Base-by-base conservation (phyloP, 768 basidiomycete species). In the Leccinum broughii region DNA sequence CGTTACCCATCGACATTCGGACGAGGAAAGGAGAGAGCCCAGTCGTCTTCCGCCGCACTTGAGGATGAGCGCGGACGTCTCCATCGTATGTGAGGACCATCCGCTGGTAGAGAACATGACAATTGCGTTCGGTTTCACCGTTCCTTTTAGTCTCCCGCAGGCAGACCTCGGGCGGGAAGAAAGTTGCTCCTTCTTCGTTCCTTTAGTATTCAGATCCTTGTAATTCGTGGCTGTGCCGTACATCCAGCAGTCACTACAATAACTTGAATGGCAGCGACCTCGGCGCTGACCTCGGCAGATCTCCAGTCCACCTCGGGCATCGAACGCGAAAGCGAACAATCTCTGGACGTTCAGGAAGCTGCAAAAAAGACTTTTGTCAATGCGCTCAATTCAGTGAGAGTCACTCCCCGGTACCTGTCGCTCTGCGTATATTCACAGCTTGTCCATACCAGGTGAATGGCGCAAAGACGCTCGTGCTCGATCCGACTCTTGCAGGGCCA, bases 391-490 rank as follows among this genome's bases (percentile, higher is more conserved):
- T 88, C 92, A 44, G 92, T 89, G 66, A 62, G 76, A 22, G 14
- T 30, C 51, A 3, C 28, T 46, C 17, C 15, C n/a, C 10, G 20
- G 3, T 41, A n/a, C 34, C 13, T 13, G 34, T 35, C 34, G 9
- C 5, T 17, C 24, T n/a, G 46, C 20, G 30, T 39, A 5, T 13
- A 17, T 63, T 68, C 54, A 70, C 52, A 28, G 32, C 6, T 17
- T 41, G 30, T 9, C 2, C 30, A 30, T 30, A 2, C 51, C 63
- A 93, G 92, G 89, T 94, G 9, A 92, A 90, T 75, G 95, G 95
- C 15, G 89, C 91, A 50, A 98, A 98, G 80, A 99, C 97, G 1
- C 85, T 99, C 30, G 92, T 98, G 17, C 82, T 99, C 1, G 94
- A 98, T 68, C 80, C 90, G 5, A 81, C 87, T 3, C 78, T 98